Evolutionary conservation across 2,329 filamentous ascomycete genomes (phyloP).

Genomic region (Incumbomyces delicatus): DNA sequence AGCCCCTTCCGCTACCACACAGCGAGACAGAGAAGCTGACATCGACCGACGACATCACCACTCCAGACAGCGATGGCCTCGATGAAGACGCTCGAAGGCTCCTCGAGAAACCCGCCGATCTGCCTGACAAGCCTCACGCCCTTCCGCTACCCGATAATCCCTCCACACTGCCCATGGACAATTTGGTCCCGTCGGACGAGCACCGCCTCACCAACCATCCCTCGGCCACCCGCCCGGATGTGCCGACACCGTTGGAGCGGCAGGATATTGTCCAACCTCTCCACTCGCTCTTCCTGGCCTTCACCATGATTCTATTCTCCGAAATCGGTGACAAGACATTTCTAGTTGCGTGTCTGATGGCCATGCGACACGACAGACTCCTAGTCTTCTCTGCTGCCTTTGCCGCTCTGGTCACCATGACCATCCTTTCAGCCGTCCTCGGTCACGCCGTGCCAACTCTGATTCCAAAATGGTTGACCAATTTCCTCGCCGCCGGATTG

Average conservation of each 20-base stretch:
- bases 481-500: constrained; percentile 70
- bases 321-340: constrained; percentile 99
- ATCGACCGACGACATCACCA: constrained; percentile 18
- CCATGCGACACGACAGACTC: constrained; percentile 91
- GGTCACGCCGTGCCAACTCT: constrained; percentile 86
- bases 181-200: constrained; percentile 42
- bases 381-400: constrained; percentile 95
- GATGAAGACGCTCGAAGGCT: constrained; percentile 34
- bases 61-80: constrained; percentile 1
- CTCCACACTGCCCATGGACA: constrained; percentile 50
- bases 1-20: constrained; percentile 70
- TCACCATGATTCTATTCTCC: constrained; percentile 95
- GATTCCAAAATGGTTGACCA: constrained; percentile 83
- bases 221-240: constrained; percentile 25
- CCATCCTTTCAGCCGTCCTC: constrained; percentile 79
- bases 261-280: constrained; percentile 57
- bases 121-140: constrained; percentile 69
- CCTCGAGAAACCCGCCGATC: constrained; percentile 65
- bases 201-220: constrained; percentile 17
- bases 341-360: constrained; percentile 93
- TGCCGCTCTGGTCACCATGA: constrained; percentile 85
- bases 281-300: constrained; percentile 83
- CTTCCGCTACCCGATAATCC: constrained; percentile 59
- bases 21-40: constrained; percentile 64
- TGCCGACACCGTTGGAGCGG: constrained; percentile 1